Evolutionary conservation across 2,329 filamentous ascomycete species (phyloP), one percentile per base, ranked within the genome.

Genomic region (Tothia fuscella): DNA sequence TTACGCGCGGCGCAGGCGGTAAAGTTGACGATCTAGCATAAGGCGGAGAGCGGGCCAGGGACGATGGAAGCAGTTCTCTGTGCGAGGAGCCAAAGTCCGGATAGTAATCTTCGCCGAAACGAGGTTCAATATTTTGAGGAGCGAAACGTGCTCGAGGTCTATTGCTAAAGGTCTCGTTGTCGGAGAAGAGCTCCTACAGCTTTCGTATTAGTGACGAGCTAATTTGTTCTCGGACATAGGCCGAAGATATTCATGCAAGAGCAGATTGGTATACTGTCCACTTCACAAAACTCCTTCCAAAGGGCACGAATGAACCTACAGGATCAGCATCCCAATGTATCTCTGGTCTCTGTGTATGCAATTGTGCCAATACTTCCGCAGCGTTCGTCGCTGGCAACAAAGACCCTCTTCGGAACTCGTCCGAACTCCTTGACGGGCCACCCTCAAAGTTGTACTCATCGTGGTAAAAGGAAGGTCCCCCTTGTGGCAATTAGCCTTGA

Each of bases 1-100:
- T 66, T 31, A 78, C 72, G 45, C 84, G 74, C 51, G 91, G 83
- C 38, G 89, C 72, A 3, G 88, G 86, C 21, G 88, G 87, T 19
- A 94, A 70, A 1, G 87, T 94, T 1, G 87, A 88, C 12, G 87
- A 93, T 48, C 88, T 82, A 42, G 82, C 82, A 42, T 82, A 85
- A 5, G 86, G 82, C 1, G 87, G 88, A 7, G 88, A 93, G 46
- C 80, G 80, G 40, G 76, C 74, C 28, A 94, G 65, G 44, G 91
- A 84, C 1, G 86, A 93, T 2, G 87, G 85, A 5, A 94, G 72
- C 38, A 91, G 70, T 52, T 89, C 83, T 54, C 82, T 74, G 44
- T 75, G 78, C 50, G 76, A 72, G 48, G 74, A 71, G 16, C 77
- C 57, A 37, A 52, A 53, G 14, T 55, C 76, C 45, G 58, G 58